A percentile compares a stretch with the other conserved stretches of the same genome.
Conservation (phyloP, 2,329 filamentous ascomycete genomes). For the Emergomyces orientalis region DNA sequence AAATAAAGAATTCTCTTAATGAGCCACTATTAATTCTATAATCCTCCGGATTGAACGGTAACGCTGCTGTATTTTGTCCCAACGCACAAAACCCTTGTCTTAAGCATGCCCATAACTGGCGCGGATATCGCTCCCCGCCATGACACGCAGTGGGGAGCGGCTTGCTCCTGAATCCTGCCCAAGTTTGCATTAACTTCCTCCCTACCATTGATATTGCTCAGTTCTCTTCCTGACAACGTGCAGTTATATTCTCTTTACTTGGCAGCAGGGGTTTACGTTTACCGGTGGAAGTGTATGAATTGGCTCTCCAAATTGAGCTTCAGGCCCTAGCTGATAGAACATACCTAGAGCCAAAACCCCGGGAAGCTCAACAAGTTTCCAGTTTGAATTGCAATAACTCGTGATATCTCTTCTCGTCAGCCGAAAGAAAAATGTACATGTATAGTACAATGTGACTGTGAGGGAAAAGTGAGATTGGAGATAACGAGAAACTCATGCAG, state of each 20-base stretch:
- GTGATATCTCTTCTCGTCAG: not conserved
- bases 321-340: not conserved
- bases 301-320: not conserved
- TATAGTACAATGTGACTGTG: not conserved
- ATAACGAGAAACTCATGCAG: not conserved
- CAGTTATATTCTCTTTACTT: no score
- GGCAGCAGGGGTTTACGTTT: no score
- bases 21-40: no score
- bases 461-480: not conserved
- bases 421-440: not conserved
- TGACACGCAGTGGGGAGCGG: not conserved
- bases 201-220: no score
- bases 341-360: not conserved
- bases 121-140: not conserved
- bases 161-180: not conserved
- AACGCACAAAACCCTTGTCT: no score
- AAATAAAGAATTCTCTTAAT: no score
- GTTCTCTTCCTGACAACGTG: no score
- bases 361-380: not conserved
- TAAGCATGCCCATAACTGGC: no score
- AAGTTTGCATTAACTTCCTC: no score
- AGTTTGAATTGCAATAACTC: slow-evolving; percentile 2
- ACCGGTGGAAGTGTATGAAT: no score
- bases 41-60: no score
- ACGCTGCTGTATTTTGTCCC: no score